phyloP scores from a whole-genome alignment of 2,329 filamentous ascomycete species.

The Arthroderma sp. region DNA sequence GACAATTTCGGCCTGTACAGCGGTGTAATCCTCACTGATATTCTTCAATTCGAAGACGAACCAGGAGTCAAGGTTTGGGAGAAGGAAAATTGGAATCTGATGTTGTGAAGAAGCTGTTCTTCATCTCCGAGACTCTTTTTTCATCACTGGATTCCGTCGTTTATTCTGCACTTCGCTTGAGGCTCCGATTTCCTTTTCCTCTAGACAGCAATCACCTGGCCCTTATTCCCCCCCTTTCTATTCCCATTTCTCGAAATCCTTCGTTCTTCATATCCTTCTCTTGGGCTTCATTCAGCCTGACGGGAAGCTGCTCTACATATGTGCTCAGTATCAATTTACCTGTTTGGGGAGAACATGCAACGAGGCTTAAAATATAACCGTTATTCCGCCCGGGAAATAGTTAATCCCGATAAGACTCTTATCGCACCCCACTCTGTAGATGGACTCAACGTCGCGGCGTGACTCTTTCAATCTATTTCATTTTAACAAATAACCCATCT shows the following conservation, averaged over 20 bases:
- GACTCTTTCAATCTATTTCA: not conserved
- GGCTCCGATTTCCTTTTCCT: not conserved
- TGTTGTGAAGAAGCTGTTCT: not conserved
- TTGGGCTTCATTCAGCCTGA: not conserved
- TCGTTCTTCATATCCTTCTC: not conserved
- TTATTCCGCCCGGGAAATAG: not conserved
- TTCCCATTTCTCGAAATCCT: not conserved
- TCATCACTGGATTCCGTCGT: not conserved
- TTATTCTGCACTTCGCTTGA: not conserved
- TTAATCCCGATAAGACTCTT: slow-evolving; percentile 2
- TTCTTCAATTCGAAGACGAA: slow-evolving; percentile 14
- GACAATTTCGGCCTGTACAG: not conserved
- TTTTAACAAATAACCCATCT: too few relatives aligned
- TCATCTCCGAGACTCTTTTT: not conserved
- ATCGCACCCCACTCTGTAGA: not conserved
- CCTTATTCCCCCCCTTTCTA: not conserved
- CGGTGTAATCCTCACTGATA: not conserved
- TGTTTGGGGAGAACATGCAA: not conserved
- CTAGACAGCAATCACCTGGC: not conserved
- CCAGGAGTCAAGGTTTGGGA: slow-evolving; percentile 20
- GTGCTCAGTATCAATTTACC: not conserved
- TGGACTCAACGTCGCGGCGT: not conserved
- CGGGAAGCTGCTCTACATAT: not conserved
- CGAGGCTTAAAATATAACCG: not conserved
- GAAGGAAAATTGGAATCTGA: slow-evolving; percentile 14